Percentiles rank a stretch among this genome's conserved stretches.
Conservation (phyloP, 2,329 filamentous ascomycete species). For the Pestalotiopsis sp. region DNA sequence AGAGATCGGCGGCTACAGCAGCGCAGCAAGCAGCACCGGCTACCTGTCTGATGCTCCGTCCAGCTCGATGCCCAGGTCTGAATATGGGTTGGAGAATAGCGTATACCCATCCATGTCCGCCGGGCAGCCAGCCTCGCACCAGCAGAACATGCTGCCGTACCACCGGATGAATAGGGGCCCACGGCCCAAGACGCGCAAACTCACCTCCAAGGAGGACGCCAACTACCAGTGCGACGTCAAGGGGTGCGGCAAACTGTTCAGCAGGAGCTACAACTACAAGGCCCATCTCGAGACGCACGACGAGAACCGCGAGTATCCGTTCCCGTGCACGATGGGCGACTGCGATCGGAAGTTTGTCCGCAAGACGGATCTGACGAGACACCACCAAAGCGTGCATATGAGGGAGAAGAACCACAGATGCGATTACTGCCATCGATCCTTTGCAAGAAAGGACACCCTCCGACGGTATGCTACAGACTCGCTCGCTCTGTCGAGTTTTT, state of each 20-base stretch:
- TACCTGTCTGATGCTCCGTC: slow-evolving; percentile 41
- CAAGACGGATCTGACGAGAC: slow-evolving; percentile 74
- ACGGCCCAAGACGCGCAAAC: slow-evolving; percentile 46
- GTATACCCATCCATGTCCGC: slow-evolving; percentile 32
- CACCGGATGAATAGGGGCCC: neutral
- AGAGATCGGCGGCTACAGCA: slow-evolving; percentile 28
- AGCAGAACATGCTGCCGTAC: slow-evolving; percentile 25
- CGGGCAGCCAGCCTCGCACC: slow-evolving; percentile 24
- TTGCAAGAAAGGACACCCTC: slow-evolving; percentile 83
- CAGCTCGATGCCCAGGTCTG: slow-evolving; percentile 41
- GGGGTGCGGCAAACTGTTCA: slow-evolving; percentile 78
- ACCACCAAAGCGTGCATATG: slow-evolving; percentile 71
- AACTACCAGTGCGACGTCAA: slow-evolving; percentile 70
- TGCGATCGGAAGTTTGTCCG: slow-evolving; percentile 80
- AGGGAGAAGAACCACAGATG: slow-evolving; percentile 74
- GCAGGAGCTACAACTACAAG: slow-evolving; percentile 83
- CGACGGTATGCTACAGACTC: slow-evolving; percentile 60
- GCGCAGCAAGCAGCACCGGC: slow-evolving; percentile 32
- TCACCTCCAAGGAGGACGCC: slow-evolving; percentile 69
- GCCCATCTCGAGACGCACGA: slow-evolving; percentile 86
- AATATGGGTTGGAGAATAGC: slow-evolving; percentile 38
- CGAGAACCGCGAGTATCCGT: slow-evolving; percentile 70
- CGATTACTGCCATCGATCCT: slow-evolving; percentile 69
- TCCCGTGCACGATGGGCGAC: slow-evolving; percentile 64
- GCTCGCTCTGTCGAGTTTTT: slow-evolving; percentile 3